Evolutionary conservation across 2,329 filamentous ascomycete genomes (phyloP), one percentile per base, ranked within the genome.

Genomic region (Pseudocercospora cruenta): DNA sequence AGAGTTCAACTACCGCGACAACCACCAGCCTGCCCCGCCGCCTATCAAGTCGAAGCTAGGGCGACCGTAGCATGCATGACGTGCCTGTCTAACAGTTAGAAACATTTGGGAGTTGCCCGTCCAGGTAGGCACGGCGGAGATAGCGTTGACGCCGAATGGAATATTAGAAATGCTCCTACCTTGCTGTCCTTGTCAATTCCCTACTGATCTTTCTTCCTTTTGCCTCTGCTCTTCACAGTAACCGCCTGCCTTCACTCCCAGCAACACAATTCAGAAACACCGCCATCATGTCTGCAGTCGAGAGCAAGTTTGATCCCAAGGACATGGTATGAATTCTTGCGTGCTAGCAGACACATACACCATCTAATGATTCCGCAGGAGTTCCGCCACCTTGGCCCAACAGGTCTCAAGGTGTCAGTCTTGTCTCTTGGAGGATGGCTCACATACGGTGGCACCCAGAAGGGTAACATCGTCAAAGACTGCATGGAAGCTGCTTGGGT

Each of bases 341-440:
- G 10, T 36, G 45, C 36, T 10, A 45, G 14, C 22, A 28, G 26
- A 26, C 21, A 33, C 10, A 22, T 16, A 10, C 16, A 19, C 2
- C 55, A 19, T 2, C 16, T 43, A n/a, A 36, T 19, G 49, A n/a
- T 22, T 10, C 7, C 53, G 5, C 49, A 76, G 73, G 67, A 74
- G 63, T 78, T 78, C 74, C 80, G 82, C 67, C 78, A 82, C 69
- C 77, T 83, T 5, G 82, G 81, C 21, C 80, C 80, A 5, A 78
- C 79, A 51, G 82, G 82, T 63, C 76, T 84, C 36, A 84, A 84
- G 75, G 82, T 84, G 26, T 83, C 81, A n/a, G 78, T 83, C 65
- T 75, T 84, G 66, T 82, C 81, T n/a, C 78, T 84, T 4, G 82
- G 82, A 19, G 82, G 78, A 26, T 80, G 78, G 78, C 71, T 78